Conservation (phyloP, 257 asterid species). For the Solanum tarijense region DNA sequence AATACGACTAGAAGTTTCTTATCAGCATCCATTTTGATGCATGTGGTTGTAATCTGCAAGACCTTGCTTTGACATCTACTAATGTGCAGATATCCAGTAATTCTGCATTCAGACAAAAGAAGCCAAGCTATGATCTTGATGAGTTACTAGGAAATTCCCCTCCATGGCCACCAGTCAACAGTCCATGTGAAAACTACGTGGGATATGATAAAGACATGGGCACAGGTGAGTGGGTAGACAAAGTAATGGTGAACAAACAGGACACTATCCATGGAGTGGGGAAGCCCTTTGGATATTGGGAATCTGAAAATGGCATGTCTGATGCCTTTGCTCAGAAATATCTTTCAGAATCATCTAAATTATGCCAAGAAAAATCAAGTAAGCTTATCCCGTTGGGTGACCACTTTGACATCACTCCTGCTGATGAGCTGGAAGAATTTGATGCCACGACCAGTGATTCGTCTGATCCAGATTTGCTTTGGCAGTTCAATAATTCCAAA, state of each 20-base stretch:
- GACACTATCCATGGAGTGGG: constrained; percentile 25
- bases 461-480: constrained; percentile 60
- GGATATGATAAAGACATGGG: constrained; percentile 61
- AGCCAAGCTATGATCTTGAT: constrained; percentile 64
- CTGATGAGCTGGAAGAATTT: constrained; percentile 49
- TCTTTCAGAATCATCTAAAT: constrained; percentile 27
- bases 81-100: constrained; percentile 39
- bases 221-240: constrained; percentile 93
- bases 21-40: neutral
- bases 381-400: constrained; percentile 20
- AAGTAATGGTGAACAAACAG: constrained; percentile 89
- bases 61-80: neutral
- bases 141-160: constrained; percentile 71
- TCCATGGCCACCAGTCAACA: constrained; percentile 69
- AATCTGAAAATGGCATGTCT: constrained; percentile 24
- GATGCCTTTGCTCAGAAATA: constrained; percentile 31
- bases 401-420: constrained; percentile 18
- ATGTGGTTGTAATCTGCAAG: neutral
- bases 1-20: neutral
- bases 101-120: constrained; percentile 45
- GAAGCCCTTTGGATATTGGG: constrained; percentile 30
- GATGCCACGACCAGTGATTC: constrained; percentile 62
- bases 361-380: constrained; percentile 22
- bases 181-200: constrained; percentile 30
- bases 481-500: constrained; percentile 57